Base-by-base conservation (phyloP, 257 asterid species). In the Haberlea rhodopensis region DNA sequence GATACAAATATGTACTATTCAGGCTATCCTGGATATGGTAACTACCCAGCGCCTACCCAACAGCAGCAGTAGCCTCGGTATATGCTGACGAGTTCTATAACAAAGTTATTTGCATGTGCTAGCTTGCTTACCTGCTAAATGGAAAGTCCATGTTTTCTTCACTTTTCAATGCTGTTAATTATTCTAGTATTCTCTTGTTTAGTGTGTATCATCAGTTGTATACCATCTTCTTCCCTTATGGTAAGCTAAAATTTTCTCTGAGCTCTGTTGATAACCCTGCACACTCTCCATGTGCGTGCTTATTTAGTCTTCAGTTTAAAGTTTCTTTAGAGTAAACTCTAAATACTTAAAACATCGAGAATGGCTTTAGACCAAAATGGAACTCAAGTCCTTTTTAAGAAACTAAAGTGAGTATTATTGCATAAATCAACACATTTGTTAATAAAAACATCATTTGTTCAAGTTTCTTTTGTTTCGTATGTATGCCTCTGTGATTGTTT, bases 21-120 rank as follows among this genome's bases (percentile, higher is more conserved):
- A n/a, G 91, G 90, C 60, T 89, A 89, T 56, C 85, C 91, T 19
- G 95, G 95, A 32, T 90, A 85, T 63, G 85, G 85, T 10, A 90
- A 79, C 72, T 90, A 83, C 66, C 84, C 81, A 27, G 88, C 77
- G 19, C 85, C 79, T 15, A 81, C 79, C 40, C 90, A 77, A 60
- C 89, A 75, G 71, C 82, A 78, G 75, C 89, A 74, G 43, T 85
- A 72, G 27, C 86, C 83, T 66, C 88, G 92, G 92, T 34, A 10
- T 53, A 45, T 69, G 27, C 37, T 6, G 23, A 18, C 43, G 26
- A 43, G 18, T 52, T 60, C 19, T 51, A 52, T 20, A 24, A 60
- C 18, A 11, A 27, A 65, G 58, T 8, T 66, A 1, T 20, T 29
- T 6, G 21, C 43, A 40, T 53, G 8, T 73, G 11, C 37, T 25